A percentile compares a stretch with the other conserved stretches of the same genome.
These are phyloP conservation scores for Aspergillus phoenicis DNA, from an alignment of 2,329 filamentous ascomycete genomes.

Conservation along the genomic window DNA sequence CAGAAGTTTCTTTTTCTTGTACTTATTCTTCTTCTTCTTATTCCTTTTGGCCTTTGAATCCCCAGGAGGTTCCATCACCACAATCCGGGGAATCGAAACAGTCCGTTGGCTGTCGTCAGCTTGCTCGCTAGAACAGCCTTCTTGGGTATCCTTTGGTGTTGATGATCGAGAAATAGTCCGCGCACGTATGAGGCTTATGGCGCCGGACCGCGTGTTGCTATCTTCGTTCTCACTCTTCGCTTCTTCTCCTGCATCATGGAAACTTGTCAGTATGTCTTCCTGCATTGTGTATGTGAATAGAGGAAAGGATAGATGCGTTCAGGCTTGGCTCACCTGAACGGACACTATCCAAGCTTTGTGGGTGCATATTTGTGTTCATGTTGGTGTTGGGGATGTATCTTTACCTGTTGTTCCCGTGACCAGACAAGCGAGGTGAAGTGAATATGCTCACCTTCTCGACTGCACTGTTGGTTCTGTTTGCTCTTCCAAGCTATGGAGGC, in stretches of 20 bases:
- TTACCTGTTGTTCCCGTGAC: not conserved
- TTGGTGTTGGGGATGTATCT: not conserved
- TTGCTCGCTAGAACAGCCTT: not conserved
- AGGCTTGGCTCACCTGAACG: not conserved
- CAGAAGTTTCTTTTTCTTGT: constrained; percentile 9
- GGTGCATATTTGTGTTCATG: not conserved
- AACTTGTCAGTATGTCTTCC: not conserved
- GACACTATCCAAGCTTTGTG: not conserved
- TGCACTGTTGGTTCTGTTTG: not conserved
- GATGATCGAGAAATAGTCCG: constrained; percentile 15
- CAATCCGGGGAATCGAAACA: not conserved
- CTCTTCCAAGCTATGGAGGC: too few species aligned
- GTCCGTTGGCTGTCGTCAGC: too few species aligned
- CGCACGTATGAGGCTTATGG: constrained; percentile 19
- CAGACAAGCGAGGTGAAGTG: not conserved
- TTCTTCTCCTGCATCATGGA: not conserved
- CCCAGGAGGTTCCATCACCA: constrained; percentile 4
- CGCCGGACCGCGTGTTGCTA: constrained; percentile 16
- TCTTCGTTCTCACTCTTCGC: not conserved
- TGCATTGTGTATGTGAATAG: not conserved
- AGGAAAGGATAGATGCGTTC: not conserved
- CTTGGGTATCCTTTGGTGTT: not conserved
- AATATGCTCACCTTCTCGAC: not conserved
- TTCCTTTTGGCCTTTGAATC: constrained; percentile 17
- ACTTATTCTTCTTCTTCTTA: constrained; percentile 11